phyloP scores from a whole-genome alignment of 495 filamentous ascomycete species.

The Aspergillus haitiensis region DNA sequence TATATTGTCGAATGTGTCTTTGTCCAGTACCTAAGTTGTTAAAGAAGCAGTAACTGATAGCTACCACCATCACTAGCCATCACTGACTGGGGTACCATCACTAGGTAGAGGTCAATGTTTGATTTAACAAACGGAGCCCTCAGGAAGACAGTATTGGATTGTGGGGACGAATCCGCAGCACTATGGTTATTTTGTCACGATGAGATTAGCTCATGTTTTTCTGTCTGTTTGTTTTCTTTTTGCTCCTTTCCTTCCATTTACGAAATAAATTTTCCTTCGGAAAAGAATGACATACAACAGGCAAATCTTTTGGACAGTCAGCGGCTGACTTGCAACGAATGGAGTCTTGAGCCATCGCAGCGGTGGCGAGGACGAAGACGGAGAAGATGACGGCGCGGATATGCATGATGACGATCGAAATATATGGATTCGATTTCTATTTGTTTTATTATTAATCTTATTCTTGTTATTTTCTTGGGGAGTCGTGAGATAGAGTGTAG shows the following conservation, averaged over 20 bases:
- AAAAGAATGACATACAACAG: background rate
- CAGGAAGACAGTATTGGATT: constrained; percentile 10
- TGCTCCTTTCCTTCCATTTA: background rate
- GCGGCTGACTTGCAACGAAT: constrained; percentile 3
- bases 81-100: too few species aligned
- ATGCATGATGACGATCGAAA: background rate
- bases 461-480: background rate
- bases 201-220: background rate
- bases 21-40: too few species aligned
- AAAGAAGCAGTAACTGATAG: too few species aligned
- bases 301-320: constrained; percentile 1
- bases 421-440: background rate
- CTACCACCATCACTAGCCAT: too few species aligned
- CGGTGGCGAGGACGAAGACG: constrained; percentile 8
- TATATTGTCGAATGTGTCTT: too few species aligned
- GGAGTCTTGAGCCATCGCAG: constrained; percentile 1
- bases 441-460: background rate
- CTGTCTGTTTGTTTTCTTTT: background rate
- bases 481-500: background rate
- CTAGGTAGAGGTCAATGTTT: too few species aligned
- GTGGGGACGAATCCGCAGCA: constrained; percentile 6
- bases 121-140: constrained; percentile 5
- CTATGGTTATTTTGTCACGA: background rate
- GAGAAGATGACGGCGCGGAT: constrained; percentile 2
- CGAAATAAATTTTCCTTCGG: background rate